phyloP scores from a whole-genome alignment of 225 moss, liverwort and hornwort genomes.

The Rhytidiadelphus loreus region DNA sequence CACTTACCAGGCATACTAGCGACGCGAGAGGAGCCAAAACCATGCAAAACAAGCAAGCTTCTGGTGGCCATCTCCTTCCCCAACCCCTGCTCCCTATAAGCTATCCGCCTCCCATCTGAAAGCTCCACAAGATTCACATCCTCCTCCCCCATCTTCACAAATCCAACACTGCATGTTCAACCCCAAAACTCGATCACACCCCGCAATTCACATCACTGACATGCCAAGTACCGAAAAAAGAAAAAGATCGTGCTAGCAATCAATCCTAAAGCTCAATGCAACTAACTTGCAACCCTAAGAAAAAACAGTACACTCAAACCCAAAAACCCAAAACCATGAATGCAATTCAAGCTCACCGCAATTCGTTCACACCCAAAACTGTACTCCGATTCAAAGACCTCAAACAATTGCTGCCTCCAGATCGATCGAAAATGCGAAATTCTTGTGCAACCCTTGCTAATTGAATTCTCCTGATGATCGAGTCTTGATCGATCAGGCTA shows the following conservation, averaged over 20 bases:
- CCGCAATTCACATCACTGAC: not conserved
- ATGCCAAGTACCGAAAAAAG: not conserved
- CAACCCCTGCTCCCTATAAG: slow-evolving; percentile 36
- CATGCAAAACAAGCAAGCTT: slow-evolving; percentile 44
- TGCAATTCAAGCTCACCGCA: not conserved
- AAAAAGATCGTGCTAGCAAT: too few species aligned
- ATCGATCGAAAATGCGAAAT: not conserved
- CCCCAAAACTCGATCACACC: not conserved
- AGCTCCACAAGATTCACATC: slow-evolving; percentile 21
- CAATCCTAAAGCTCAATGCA: not conserved
- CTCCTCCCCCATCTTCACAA: not conserved
- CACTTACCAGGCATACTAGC: slow-evolving; percentile 50
- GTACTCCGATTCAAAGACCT: not conserved
- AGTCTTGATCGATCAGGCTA: not conserved
- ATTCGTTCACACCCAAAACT: not conserved
- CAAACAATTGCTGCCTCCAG: not conserved
- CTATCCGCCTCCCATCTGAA: slow-evolving; percentile 27
- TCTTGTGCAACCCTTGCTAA: not conserved
- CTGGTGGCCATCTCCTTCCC: slow-evolving; percentile 1
- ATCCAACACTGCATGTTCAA: not conserved
- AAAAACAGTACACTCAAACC: not conserved
- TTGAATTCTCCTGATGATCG: not conserved
- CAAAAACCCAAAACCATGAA: not conserved
- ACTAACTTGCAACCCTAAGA: not conserved
- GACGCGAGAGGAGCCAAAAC: slow-evolving; percentile 46